Conservation (phyloP, 352 stramenopile species). For the Globisporangium camurandrum region DNA sequence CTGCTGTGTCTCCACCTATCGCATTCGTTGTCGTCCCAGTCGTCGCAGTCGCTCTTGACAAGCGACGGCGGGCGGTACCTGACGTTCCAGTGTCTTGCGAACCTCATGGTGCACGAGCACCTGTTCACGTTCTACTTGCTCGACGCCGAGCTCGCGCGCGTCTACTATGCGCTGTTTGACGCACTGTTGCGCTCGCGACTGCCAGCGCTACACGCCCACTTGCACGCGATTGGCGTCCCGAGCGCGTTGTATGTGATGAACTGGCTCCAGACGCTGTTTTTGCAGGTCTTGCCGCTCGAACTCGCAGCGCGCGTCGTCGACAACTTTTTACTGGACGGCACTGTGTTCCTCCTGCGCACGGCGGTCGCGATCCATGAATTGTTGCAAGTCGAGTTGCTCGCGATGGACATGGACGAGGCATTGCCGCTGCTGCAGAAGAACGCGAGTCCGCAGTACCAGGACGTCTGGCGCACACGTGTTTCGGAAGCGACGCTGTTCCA, state of each 20-base stretch:
- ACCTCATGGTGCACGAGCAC: constrained; percentile 85
- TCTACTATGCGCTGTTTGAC: constrained; percentile 83
- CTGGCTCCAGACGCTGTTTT: constrained; percentile 83
- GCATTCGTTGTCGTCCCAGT: no score
- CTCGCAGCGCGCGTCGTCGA: constrained; percentile 69
- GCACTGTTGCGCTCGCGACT: constrained; percentile 43
- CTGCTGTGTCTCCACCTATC: constrained; percentile 84
- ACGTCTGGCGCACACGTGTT: constrained; percentile 44
- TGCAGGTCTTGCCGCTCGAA: constrained; percentile 77
- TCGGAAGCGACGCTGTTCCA: constrained; percentile 69
- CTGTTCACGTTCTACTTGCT: constrained; percentile 86
- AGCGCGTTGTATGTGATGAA: constrained; percentile 86
- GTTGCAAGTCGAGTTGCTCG: constrained; percentile 38
- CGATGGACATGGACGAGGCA: constrained; percentile 62
- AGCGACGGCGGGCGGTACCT: constrained; percentile 73
- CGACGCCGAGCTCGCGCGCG: constrained; percentile 62
- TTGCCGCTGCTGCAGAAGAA: constrained; percentile 72
- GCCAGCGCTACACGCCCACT: constrained; percentile 46
- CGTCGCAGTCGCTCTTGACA: no score
- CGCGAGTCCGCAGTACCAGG: constrained; percentile 50
- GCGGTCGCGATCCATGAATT: constrained; percentile 79
- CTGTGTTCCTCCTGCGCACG: constrained; percentile 74
- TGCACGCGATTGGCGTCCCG: constrained; percentile 47
- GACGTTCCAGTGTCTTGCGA: constrained; percentile 81
- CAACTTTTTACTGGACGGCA: constrained; percentile 83